Evolutionary conservation across 768 basidiomycete genomes (phyloP).

Genomic region (Lentinula lateritia): DNA sequence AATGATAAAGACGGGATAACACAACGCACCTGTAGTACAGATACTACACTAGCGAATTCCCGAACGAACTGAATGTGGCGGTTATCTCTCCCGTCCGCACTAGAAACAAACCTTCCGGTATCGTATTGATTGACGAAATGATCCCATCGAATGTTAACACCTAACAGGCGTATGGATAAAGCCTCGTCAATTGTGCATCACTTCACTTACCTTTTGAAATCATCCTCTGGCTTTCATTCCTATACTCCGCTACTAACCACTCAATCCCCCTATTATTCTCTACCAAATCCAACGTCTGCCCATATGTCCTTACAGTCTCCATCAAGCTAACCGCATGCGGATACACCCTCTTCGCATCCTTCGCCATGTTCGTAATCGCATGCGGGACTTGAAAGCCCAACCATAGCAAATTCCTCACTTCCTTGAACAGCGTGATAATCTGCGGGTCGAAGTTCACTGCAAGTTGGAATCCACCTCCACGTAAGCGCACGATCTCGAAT

Average conservation of each 20-base stretch:
- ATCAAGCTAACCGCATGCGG: conserved; percentile 97
- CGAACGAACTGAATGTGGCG: conserved; percentile 91
- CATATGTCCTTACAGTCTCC: conserved; percentile 98
- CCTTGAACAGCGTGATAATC: conserved; percentile 98
- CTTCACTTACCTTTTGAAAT: conserved; percentile 70
- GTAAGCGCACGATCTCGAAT: conserved; percentile 80
- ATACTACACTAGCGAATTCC: conserved; percentile 91
- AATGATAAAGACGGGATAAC: not conserved
- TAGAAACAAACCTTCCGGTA: conserved; percentile 65
- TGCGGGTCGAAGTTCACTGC: conserved; percentile 98
- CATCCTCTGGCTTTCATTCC: conserved; percentile 92
- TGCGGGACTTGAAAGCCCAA: conserved; percentile 94
- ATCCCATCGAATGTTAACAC: conserved; percentile 96
- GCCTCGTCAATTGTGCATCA: not conserved
- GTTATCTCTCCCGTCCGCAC: conserved; percentile 75
- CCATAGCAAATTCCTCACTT: conserved; percentile 94
- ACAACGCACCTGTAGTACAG: conserved; percentile 69
- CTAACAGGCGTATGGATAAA: conserved; percentile 31
- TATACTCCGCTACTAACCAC: conserved; percentile 91
- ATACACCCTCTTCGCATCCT: conserved; percentile 97
- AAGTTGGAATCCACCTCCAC: conserved; percentile 73
- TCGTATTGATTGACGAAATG: conserved; percentile 95
- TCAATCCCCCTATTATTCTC: conserved; percentile 89
- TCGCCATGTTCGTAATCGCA: conserved; percentile 92
- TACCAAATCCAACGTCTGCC: conserved; percentile 89